Base-by-base conservation (phyloP, 805 yeast genomes). In the Saccharomycopsis lassenensis region DNA sequence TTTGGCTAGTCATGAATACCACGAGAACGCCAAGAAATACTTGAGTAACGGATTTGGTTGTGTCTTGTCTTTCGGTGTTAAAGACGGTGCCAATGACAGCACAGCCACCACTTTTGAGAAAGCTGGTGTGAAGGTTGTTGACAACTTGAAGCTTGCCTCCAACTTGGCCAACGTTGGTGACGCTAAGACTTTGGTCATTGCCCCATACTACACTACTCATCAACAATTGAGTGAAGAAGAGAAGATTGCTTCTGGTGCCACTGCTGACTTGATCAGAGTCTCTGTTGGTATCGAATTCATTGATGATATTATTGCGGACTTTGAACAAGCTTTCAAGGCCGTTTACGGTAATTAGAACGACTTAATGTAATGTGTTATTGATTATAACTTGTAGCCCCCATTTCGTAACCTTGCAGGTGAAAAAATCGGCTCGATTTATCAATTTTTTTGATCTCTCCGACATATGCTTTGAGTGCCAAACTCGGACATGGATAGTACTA, bases 141-240 rank as follows among this genome's bases (percentile, higher is more conserved):
- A 87, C 59, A 63, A 62, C 49, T 72, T 91, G 59, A 73, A 84
- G 59, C 61, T 91, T 40, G 93, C 94, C 39, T 79, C 94, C 22
- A 83, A 86, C 64, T 74, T 91, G 55, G 97, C 98, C 33, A 89
- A 89, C 52, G 96, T 89, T 41, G 98, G 98, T 55, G 98, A 89
- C 54, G 77, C 89, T 34, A 91, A 89, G 66, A 84, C 97, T 30
- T 70, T 89, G 55, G 94, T 89, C 40, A 89, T 89, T 58, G 87
- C 95, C 37, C 98, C 98, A 47, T 87, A 79, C 69, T 85, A 72
- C 61, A 91, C 97, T 27, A 89, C 97, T 18, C 98, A 89, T 61
- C 87, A 85, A 57, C 97, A 91, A 65, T 70, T 89, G 53, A 59
- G 65, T 28, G 85, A 82, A 31, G 81, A 76, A 46, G 96, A 85